A percentile compares a stretch with the other conserved stretches of the same genome.
Evolutionary conservation across 2,329 filamentous ascomycete species (phyloP).

Genomic region (Reticulascus tulasneorum): DNA sequence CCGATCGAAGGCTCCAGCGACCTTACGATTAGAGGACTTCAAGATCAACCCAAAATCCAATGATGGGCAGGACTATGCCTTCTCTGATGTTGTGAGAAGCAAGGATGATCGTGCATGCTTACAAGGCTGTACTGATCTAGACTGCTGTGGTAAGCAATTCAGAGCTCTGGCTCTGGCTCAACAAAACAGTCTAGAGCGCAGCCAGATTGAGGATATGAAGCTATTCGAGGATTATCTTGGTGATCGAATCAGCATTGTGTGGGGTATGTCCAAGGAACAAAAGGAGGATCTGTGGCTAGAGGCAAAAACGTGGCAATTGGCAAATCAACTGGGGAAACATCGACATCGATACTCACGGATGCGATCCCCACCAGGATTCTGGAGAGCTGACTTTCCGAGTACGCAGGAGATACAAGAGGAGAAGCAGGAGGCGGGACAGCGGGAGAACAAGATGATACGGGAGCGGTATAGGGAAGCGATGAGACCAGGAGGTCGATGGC

Average conservation of each 20-base stretch:
- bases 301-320: conserved; percentile 68
- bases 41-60: conserved; percentile 74
- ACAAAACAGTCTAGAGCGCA: conserved; percentile 35
- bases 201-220: conserved; percentile 37
- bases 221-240: conserved; percentile 56
- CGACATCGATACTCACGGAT: conserved; percentile 68
- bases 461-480: conserved; percentile 79
- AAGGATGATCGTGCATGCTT: conserved; percentile 66
- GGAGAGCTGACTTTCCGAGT: conserved; percentile 82
- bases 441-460: conserved; percentile 61
- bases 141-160: conserved; percentile 74
- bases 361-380: conserved; percentile 79
- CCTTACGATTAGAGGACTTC: conserved; percentile 68
- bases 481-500: conserved; percentile 69
- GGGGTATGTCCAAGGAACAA: conserved; percentile 55
- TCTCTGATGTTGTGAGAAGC: conserved; percentile 68
- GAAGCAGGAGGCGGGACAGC: conserved; percentile 58
- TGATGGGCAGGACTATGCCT: conserved; percentile 68
- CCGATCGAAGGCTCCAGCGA: conserved; percentile 52
- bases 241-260: conserved; percentile 55
- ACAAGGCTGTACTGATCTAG: conserved; percentile 67
- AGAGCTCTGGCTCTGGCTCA: conserved; percentile 58
- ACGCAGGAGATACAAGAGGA: conserved; percentile 76
- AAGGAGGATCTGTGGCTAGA: conserved; percentile 66
- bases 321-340: conserved; percentile 74